Conservation (phyloP, 495 filamentous ascomycete species). For the Penicillium argentinense region DNA sequence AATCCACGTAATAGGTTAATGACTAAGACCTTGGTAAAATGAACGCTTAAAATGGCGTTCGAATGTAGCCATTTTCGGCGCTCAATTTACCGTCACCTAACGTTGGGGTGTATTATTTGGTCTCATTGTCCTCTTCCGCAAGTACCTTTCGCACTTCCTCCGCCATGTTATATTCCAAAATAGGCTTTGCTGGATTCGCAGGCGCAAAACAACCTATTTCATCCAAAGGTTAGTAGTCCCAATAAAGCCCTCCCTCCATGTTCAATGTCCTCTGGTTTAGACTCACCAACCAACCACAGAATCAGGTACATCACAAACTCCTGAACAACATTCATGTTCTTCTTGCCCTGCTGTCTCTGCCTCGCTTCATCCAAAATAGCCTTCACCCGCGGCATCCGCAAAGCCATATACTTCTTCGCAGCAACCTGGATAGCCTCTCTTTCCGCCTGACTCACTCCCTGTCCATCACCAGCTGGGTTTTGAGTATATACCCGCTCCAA, state of each 20-base stretch:
- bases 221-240: neutral
- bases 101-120: too few relatives aligned
- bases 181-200: neutral
- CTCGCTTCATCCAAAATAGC: constrained; percentile 3
- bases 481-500: constrained; percentile 3
- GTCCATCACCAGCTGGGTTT: too few relatives aligned
- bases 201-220: neutral
- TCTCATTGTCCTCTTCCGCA: constrained; percentile 3
- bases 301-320: constrained; percentile 13
- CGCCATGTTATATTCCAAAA: constrained; percentile 8
- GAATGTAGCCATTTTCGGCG: too few relatives aligned
- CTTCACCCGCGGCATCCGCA: constrained; percentile 5
- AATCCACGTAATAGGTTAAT: too few relatives aligned
- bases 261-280: too few relatives aligned
- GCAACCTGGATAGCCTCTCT: constrained; percentile 5
- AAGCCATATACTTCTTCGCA: constrained; percentile 5
- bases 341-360: constrained; percentile 4
- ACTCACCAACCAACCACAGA: constrained; percentile 11
- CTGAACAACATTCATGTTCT: constrained; percentile 3
- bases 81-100: too few relatives aligned
- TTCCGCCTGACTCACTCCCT: too few relatives aligned
- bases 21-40: too few relatives aligned
- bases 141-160: constrained; percentile 9
- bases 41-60: too few relatives aligned
- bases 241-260: too few relatives aligned